These are phyloP conservation scores for Lanmaoa rubissima DNA, from an alignment of 768 basidiomycete genomes.

Conservation along the genomic window DNA sequence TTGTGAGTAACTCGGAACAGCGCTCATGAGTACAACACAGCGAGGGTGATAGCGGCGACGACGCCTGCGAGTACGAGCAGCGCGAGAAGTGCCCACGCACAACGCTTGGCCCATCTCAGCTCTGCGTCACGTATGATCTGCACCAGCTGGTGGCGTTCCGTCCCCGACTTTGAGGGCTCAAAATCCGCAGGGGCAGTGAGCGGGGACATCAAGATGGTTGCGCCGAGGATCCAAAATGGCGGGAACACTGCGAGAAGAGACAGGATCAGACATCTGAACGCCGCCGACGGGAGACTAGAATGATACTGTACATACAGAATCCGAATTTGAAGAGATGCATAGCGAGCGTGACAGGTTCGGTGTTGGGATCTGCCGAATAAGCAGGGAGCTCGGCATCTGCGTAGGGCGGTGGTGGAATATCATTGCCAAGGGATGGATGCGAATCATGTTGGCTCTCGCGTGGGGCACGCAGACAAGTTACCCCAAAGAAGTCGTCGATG, in stretches of 20 bases:
- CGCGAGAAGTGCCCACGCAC: conserved; percentile 6
- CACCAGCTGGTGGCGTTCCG: conserved; percentile 35
- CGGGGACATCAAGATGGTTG: conserved; percentile 40
- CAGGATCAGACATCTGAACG: background rate
- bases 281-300: background rate
- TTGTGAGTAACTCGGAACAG: background rate
- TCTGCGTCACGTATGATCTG: conserved; percentile 36
- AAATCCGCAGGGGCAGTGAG: conserved; percentile 34
- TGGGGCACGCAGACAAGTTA: conserved; percentile 21
- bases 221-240: conserved; percentile 47
- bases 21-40: background rate
- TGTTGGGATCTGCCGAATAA: conserved; percentile 28
- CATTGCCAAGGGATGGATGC: background rate
- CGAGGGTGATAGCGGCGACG: background rate
- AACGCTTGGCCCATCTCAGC: conserved; percentile 43
- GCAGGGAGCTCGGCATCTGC: conserved; percentile 31
- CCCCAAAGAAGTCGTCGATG: conserved; percentile 32
- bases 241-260: conserved; percentile 40
- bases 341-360: conserved; percentile 44
- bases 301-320: conserved; percentile 38
- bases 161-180: conserved; percentile 34
- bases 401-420: conserved; percentile 32
- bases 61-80: background rate
- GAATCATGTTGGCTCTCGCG: conserved; percentile 34
- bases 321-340: conserved; percentile 50